Evolutionary conservation across 2,329 filamentous ascomycete species (phyloP), one percentile per base, ranked within the genome.

Genomic region (Exophiala dermatitidis): DNA sequence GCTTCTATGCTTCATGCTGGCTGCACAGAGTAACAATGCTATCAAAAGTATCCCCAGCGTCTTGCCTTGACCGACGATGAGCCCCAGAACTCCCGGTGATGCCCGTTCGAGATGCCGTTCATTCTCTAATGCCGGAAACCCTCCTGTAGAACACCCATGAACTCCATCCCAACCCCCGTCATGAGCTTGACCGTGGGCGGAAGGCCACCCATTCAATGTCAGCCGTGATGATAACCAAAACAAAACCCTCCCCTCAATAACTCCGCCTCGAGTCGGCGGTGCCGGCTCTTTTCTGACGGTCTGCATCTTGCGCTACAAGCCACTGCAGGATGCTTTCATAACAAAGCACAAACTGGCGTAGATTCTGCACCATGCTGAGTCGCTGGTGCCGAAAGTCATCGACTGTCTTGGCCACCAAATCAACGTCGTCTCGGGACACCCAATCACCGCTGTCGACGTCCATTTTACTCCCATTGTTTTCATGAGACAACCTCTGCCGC

Each of bases 281-380:
- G 19, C 57, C 38, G 4, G 57, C 54, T 51, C 57, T 49, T 41
- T 58, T 56, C 49, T 51, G 54, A 3, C 29, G 46, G 30, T 47
- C 46, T 32, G 40, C 30, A 12, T 53, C 50, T 42, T 59, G 55
- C 32, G 48, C 42, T 41, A 77, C 75, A 30, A 93, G 70, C 90
- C 91, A 98, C 70, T 97, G 91, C 50, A 94, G 73, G 4, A 97
- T 79, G 38, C 88, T 94, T 73, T 98, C 93, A 69, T 98, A 98
- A 69, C 93, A 98, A 33, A 98, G 81, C 46, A 96, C 91, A 71
- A 86, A 97, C 68, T 98, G 93, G 56, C 88, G 78, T 53, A 97
- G 73, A 64, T 86, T 96, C 71, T 97, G 93, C 41, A 98, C 91
- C 90, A 97, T 98, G 70, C 90, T 96, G 19, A 96, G 72, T 60